phyloP scores from a whole-genome alignment of 257 asterid species.

The Solanum phureja region DNA sequence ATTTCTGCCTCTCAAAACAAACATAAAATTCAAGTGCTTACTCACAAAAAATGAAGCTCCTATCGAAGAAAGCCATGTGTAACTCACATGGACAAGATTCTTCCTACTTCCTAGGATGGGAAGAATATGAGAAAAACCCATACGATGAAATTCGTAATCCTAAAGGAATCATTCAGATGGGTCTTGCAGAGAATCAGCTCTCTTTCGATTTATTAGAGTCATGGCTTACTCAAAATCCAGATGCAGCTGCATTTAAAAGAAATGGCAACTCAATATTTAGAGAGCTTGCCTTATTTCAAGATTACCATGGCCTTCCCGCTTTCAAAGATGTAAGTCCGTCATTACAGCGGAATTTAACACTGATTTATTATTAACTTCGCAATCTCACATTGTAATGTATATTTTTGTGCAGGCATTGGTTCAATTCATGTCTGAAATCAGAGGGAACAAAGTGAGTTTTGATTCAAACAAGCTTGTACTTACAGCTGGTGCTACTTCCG shows the following conservation, averaged over 20 bases:
- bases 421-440: conserved; percentile 5
- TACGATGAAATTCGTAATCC: conserved; percentile 19
- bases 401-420: conserved; percentile 3
- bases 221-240: conserved; percentile 27
- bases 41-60: conserved; percentile 6
- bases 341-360: too few species aligned
- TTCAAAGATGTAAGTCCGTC: conserved; percentile 4
- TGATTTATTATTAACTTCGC: neutral
- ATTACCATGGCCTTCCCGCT: conserved; percentile 30
- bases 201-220: conserved; percentile 28
- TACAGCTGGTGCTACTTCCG: conserved; percentile 15
- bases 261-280: conserved; percentile 24
- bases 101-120: conserved; percentile 35
- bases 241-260: conserved; percentile 14
- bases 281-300: conserved; percentile 31
- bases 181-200: conserved; percentile 45
- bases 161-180: conserved; percentile 36
- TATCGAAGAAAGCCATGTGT: conserved; percentile 23
- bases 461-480: conserved; percentile 10
- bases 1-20: neutral
- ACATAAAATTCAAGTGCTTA: neutral
- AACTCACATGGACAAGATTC: conserved; percentile 38
- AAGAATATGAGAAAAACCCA: conserved; percentile 36
- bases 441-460: conserved; percentile 10
- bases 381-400: neutral